Evolutionary conservation across 1,284 basidiomycete species (phyloP).

Genomic region (Golubevia pallescens): DNA sequence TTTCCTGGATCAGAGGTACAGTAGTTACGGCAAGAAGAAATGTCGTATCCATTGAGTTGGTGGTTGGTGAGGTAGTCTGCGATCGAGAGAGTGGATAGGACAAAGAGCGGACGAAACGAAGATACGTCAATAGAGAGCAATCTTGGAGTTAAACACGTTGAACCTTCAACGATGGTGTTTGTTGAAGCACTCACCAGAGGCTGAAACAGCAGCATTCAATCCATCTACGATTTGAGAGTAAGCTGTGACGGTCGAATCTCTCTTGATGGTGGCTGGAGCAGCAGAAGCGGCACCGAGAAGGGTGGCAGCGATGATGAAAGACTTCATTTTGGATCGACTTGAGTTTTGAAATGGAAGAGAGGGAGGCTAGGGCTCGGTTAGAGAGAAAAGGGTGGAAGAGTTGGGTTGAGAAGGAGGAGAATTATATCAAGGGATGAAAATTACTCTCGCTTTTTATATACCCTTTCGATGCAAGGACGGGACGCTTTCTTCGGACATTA

Average conservation of each 20-base stretch:
- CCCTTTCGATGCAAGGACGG: too few relatives aligned
- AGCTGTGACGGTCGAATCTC: background rate
- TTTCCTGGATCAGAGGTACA: background rate
- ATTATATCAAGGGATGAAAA: background rate
- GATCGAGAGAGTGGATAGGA: background rate
- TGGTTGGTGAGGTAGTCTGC: background rate
- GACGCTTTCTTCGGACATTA: too few relatives aligned
- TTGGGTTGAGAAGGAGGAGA: background rate
- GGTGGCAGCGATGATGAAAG: background rate
- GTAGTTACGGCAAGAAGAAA: background rate
- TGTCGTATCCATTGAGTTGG: background rate
- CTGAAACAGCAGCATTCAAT: background rate
- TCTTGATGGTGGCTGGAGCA: background rate
- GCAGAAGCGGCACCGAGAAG: background rate
- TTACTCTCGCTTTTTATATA: too few relatives aligned
- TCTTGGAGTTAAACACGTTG: too few relatives aligned
- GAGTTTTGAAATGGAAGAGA: background rate
- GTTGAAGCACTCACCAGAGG: background rate
- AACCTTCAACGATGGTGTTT: too few relatives aligned
- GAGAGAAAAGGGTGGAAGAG: background rate
- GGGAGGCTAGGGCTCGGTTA: background rate
- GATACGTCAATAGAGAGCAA: too few relatives aligned
- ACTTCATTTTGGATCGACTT: background rate
- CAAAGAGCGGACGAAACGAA: background rate
- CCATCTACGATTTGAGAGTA: background rate